Base-by-base conservation (phyloP, 129 eudicot genomes). In the Helianthus tuberosus region DNA sequence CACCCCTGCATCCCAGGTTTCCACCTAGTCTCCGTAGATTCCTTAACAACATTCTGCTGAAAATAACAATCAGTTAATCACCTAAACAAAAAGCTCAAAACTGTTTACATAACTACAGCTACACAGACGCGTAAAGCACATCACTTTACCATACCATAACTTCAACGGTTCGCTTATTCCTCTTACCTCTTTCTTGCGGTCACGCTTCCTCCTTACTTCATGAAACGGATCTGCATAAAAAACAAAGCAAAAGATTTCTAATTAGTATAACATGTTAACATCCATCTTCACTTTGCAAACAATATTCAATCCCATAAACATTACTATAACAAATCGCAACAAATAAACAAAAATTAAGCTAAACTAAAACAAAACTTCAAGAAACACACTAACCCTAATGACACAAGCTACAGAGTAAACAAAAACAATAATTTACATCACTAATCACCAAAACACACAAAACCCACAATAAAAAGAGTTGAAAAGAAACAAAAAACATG, bases 191-290 rank as follows among this genome's bases (percentile, higher is more conserved):
- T 84, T 90, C 64, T 83, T 88, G 64, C 90, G 84, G 39, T 87
- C 92, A 6, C 98, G 89, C 68, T 84, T 93, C 83, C 92, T 93
- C 79, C 69, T 90, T 3, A 93, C 98, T 81, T 93, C 98, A 75
- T 88, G 98, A 82, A 93, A 93, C 57, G 92, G 80, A 83, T 86
- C 98, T 93, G 91, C 35, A 67, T 43, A 73, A n/a, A 39, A 39
- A 73, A 73, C 5, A 65, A 83, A 72, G 74, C 36, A 59, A 64
- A 68, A 75, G 16, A 39, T 50, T 8, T 46, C 67, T 39, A 80
- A 46, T 16, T 25, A 38, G 27, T n/a, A 8, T 60, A 29, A 36
- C 66, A 64, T n/a, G 20, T 5, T 5, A 39, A 64, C 6, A 53
- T 36, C 53, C 8, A 49, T n/a, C 38, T 49, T 51, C 72, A 64